Percentiles rank a stretch among this genome's conserved stretches.
These are phyloP conservation scores for Fusarium sp. DNA, from an alignment of 2,329 filamentous ascomycete species.

Conservation along the genomic window DNA sequence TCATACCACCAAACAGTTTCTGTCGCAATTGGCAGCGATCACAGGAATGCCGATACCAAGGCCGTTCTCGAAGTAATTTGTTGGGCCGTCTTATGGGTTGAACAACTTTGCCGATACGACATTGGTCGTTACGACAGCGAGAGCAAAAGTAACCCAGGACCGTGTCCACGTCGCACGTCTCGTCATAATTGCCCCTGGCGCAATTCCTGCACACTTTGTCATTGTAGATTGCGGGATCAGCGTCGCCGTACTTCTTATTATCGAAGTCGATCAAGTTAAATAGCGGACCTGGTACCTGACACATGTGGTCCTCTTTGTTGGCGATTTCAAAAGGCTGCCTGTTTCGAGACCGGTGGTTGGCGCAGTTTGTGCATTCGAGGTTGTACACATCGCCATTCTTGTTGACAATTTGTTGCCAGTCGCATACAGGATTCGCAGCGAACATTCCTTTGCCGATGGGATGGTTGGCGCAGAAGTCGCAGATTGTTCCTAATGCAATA, in stretches of 20 bases:
- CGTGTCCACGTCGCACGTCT: slow-evolving; percentile 38
- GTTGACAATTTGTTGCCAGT: slow-evolving; percentile 14
- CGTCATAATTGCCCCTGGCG: accelerated
- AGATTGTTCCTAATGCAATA: not conserved
- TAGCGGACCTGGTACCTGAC: slow-evolving; percentile 5
- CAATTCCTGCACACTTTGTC: slow-evolving; percentile 9
- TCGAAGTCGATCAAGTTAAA: slow-evolving; percentile 8
- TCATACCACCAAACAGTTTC: not conserved
- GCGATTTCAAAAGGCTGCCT: not conserved
- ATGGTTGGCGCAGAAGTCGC: slow-evolving; percentile 36
- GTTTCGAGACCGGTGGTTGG: slow-evolving; percentile 30
- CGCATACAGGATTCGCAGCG: slow-evolving; percentile 1
- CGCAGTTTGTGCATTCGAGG: slow-evolving; percentile 40
- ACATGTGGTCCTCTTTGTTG: slow-evolving; percentile 5
- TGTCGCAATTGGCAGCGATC: slow-evolving; percentile 29
- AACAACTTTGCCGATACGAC: not conserved
- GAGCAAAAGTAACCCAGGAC: slow-evolving; percentile 32
- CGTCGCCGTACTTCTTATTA: slow-evolving; percentile 25
- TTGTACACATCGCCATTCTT: not conserved
- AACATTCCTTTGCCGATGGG: slow-evolving; percentile 10
- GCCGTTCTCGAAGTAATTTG: slow-evolving; percentile 8
- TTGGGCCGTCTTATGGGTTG: slow-evolving; percentile 6
- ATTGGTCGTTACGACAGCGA: slow-evolving; percentile 22
- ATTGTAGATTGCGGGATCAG: slow-evolving; percentile 18
- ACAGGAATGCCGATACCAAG: slow-evolving; percentile 43